phyloP scores from a whole-genome alignment of 345 rosid genomes.

The Ceriops tagal region DNA sequence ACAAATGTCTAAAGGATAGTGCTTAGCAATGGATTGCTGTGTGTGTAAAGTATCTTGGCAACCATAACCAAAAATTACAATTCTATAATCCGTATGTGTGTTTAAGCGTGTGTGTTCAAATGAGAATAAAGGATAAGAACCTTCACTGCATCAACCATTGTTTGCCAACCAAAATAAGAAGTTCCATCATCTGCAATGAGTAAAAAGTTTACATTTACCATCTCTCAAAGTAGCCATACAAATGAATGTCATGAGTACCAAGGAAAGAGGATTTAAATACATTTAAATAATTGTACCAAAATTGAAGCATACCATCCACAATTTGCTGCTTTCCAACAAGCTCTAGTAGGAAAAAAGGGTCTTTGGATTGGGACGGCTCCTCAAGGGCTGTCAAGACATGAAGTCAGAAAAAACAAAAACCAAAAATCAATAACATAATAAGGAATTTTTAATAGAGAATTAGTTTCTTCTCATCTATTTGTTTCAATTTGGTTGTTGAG shows the following conservation, averaged over 20 bases:
- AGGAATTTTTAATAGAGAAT: neutral
- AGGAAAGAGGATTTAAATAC: neutral
- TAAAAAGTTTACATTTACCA: neutral
- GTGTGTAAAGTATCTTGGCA: too few relatives aligned
- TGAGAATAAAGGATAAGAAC: constrained; percentile 16
- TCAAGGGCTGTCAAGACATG: constrained; percentile 43
- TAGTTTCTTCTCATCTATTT: neutral
- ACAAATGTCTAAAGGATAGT: neutral
- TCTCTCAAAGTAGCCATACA: neutral
- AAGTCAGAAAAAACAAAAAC: constrained; percentile 12
- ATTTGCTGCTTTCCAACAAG: constrained; percentile 31
- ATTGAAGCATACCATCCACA: constrained; percentile 26
- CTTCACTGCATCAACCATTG: constrained; percentile 66
- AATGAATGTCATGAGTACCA: neutral
- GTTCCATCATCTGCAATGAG: constrained; percentile 32
- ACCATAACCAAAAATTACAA: too few relatives aligned
- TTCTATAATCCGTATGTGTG: too few relatives aligned
- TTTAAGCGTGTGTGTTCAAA: neutral
- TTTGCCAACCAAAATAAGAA: constrained; percentile 43
- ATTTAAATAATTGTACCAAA: neutral
- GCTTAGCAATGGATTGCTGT: too few relatives aligned
- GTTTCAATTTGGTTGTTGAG: neutral
- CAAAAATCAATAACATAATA: neutral
- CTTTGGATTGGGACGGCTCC: constrained; percentile 37
- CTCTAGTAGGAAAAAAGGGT: constrained; percentile 50